Percentiles rank a stretch among this genome's conserved stretches.
These are phyloP conservation scores for Aspergillus leporis DNA, from an alignment of 495 filamentous ascomycete species.

Conservation along the genomic window DNA sequence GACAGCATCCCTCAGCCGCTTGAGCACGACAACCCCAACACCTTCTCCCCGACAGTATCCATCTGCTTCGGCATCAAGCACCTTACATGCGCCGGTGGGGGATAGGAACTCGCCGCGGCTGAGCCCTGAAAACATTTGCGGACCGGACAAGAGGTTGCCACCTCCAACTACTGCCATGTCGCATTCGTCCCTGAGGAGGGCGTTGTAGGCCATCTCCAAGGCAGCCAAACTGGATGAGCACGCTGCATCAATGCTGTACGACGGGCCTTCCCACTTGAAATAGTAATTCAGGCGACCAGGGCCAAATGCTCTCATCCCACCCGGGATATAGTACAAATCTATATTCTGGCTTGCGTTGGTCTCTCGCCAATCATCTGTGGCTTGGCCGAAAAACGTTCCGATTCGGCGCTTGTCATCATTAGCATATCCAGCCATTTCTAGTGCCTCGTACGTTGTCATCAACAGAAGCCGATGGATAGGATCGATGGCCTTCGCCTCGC, in stretches of 20 bases:
- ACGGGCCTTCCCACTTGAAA: background rate
- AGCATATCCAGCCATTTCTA: constrained; percentile 66
- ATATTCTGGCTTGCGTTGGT: constrained; percentile 71
- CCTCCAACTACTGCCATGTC: background rate
- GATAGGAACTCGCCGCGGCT: background rate
- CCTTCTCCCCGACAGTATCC: constrained; percentile 12
- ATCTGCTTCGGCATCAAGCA: background rate
- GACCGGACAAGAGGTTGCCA: background rate
- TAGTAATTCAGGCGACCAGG: constrained; percentile 49
- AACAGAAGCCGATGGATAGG: constrained; percentile 74
- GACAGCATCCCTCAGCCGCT: constrained; percentile 44
- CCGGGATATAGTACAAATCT: constrained; percentile 78
- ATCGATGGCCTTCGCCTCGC: constrained; percentile 65
- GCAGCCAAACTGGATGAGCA: background rate
- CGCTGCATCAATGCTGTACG: background rate
- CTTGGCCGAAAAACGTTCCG: constrained; percentile 77
- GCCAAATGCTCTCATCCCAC: constrained; percentile 69
- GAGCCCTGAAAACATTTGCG: background rate
- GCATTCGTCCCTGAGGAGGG: background rate
- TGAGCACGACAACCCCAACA: constrained; percentile 41
- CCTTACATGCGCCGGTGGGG: background rate
- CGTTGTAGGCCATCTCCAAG: background rate
- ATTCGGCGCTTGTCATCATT: constrained; percentile 50
- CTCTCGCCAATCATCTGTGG: constrained; percentile 76
- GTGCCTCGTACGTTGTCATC: constrained; percentile 71